Evolutionary conservation across 805 yeast species (phyloP).

Genomic region (Saccharomycopsis schoenii): DNA sequence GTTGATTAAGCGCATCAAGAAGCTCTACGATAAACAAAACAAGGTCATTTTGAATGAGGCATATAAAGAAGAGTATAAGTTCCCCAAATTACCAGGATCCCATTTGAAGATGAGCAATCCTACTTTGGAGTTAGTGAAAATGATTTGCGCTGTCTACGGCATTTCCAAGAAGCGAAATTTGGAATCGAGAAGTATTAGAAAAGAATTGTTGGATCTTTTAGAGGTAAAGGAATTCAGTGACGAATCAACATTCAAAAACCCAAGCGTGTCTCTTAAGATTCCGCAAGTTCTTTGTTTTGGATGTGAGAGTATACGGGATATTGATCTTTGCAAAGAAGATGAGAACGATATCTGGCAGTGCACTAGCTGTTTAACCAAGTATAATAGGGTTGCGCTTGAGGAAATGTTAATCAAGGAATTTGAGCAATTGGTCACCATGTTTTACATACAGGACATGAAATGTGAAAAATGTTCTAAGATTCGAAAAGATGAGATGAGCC

Average conservation of each 20-base stretch:
- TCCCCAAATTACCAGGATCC: constrained; percentile 74
- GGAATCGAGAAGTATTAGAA: constrained; percentile 67
- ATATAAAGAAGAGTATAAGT: constrained; percentile 52
- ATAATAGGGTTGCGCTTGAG: constrained; percentile 63
- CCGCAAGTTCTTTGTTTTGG: constrained; percentile 67
- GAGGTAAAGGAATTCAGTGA: constrained; percentile 79
- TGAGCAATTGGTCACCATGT: constrained; percentile 44
- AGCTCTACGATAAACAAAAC: constrained; percentile 56
- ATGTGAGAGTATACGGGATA: constrained; percentile 64
- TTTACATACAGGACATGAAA: constrained; percentile 67
- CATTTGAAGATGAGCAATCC: constrained; percentile 54
- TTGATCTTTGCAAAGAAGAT: constrained; percentile 74
- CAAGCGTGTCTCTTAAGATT: constrained; percentile 58
- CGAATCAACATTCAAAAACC: constrained; percentile 63
- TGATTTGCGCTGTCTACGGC: constrained; percentile 58
- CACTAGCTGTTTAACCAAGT: constrained; percentile 50
- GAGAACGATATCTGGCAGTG: constrained; percentile 46
- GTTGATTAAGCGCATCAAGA: constrained; percentile 53
- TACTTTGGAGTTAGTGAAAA: constrained; percentile 69
- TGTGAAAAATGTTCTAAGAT: constrained; percentile 70
- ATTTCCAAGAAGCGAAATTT: constrained; percentile 54
- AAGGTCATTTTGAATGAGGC: constrained; percentile 64
- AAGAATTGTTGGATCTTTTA: constrained; percentile 60
- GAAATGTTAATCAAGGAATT: constrained; percentile 66
- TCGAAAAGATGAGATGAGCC: constrained; percentile 58